Evolutionary conservation across 495 filamentous ascomycete genomes (phyloP).

Genomic region (Lichina pygmaea): DNA sequence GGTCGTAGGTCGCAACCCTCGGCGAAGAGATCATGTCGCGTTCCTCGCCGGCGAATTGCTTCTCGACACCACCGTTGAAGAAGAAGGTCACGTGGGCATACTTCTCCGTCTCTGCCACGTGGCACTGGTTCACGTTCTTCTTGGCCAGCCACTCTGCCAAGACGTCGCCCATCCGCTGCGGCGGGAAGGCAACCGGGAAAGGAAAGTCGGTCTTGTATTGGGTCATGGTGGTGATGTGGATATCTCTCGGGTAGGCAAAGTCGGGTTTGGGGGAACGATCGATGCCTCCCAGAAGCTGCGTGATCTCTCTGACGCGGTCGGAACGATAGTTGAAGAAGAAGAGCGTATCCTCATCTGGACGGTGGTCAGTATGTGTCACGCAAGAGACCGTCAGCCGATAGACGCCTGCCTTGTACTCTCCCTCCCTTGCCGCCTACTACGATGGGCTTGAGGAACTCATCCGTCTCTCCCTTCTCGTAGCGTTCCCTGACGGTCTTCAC

Average conservation of each 20-base stretch:
- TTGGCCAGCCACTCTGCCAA: conserved; percentile 85
- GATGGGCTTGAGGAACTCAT: conserved; percentile 97
- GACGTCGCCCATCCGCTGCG: conserved; percentile 88
- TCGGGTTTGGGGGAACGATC: conserved; percentile 76
- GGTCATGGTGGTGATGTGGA: conserved; percentile 88
- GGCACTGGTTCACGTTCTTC: conserved; percentile 69
- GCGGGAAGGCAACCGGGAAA: conserved; percentile 79
- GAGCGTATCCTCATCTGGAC: conserved; percentile 58
- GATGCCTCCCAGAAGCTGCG: conserved; percentile 72
- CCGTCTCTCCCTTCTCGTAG: conserved; percentile 67
- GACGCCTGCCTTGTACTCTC: conserved; percentile 21
- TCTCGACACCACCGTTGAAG: conserved; percentile 97
- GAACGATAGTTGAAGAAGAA: conserved; percentile 99
- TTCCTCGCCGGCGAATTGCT: conserved; percentile 73
- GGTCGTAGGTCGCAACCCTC: conserved; percentile 83
- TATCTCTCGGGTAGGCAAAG: conserved; percentile 83
- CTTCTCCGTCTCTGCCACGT: conserved; percentile 96
- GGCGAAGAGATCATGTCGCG: conserved; percentile 51
- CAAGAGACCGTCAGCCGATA: not conserved
- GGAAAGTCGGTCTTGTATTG: conserved; percentile 92
- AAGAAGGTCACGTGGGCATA: conserved; percentile 99
- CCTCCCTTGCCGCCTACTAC: conserved; percentile 66
- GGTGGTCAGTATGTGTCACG: not conserved
- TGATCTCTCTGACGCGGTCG: conserved; percentile 89
- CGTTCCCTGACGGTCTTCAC: conserved; percentile 66